Conservation (phyloP, 2,329 filamentous ascomycete genomes). For the Ascochyta rabiei region DNA sequence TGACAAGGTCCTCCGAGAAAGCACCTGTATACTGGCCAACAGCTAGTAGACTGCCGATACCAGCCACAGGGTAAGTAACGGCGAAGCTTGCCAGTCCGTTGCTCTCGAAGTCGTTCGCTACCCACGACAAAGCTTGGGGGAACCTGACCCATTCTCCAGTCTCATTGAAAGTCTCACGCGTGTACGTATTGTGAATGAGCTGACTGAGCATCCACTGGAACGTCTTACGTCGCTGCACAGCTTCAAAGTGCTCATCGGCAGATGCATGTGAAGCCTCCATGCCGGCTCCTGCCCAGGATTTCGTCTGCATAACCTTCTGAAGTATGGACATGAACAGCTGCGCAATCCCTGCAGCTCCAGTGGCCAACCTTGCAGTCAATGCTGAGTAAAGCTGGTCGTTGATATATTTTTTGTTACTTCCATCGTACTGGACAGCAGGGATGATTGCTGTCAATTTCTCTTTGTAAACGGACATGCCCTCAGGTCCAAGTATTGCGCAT, state of each 20-base stretch:
- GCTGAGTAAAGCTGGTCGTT: conserved; percentile 42
- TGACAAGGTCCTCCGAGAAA: conserved; percentile 19
- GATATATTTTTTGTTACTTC: conserved; percentile 43
- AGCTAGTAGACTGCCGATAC: conserved; percentile 33
- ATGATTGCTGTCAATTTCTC: conserved; percentile 38
- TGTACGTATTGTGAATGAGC: conserved; percentile 33
- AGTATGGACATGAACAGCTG: conserved; percentile 45
- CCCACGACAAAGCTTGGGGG: conserved; percentile 36
- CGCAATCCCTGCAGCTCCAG: conserved; percentile 36
- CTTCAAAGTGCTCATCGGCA: conserved; percentile 22
- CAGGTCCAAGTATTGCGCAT: conserved; percentile 34
- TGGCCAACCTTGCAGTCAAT: conserved; percentile 37
- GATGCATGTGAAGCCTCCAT: conserved; percentile 7
- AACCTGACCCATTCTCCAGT: conserved; percentile 38
- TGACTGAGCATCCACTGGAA: conserved; percentile 41
- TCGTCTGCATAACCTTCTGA: conserved; percentile 30
- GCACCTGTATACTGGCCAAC: conserved; percentile 27
- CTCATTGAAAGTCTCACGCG: conserved; percentile 41
- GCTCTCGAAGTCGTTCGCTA: conserved; percentile 30
- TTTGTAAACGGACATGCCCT: conserved; percentile 37
- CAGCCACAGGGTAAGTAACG: conserved; percentile 38
- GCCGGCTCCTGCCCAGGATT: conserved; percentile 36
- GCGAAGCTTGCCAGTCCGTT: conserved; percentile 39
- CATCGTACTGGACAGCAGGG: conserved; percentile 35
- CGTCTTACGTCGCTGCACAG: conserved; percentile 23